Percentiles rank a stretch among this genome's conserved stretches.
phyloP scores from a whole-genome alignment of 139 green algal genomes.

The Trebouxia sp. region DNA sequence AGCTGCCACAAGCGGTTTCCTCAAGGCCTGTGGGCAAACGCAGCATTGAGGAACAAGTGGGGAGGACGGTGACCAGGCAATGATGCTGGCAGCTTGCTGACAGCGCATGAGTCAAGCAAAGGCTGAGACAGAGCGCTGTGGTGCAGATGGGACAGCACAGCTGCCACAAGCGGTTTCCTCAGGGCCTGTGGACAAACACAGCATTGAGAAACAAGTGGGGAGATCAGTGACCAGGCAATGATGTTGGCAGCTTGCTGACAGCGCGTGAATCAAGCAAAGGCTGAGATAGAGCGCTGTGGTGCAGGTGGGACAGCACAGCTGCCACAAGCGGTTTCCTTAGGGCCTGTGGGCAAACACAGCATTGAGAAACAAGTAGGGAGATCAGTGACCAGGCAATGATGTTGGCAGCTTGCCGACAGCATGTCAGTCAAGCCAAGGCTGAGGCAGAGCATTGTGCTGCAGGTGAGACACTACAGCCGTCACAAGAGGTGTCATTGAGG shows the following conservation, averaged over 20 bases:
- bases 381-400: constrained; percentile 38
- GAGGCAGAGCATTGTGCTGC: constrained; percentile 40
- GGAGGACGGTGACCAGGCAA: constrained; percentile 37
- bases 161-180: constrained; percentile 44
- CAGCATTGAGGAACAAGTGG: too few species aligned
- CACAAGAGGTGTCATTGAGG: constrained; percentile 43
- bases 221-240: background rate
- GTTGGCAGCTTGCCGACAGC: too few species aligned
- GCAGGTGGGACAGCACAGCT: constrained; percentile 48
- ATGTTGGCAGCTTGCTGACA: too few species aligned
- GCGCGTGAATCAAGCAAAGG: too few species aligned
- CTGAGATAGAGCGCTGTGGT: constrained; percentile 40
- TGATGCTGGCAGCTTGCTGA: too few species aligned
- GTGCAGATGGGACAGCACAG: constrained; percentile 48
- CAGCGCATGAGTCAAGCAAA: too few species aligned
- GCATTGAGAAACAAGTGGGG: too few species aligned
- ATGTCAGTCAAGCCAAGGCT: too few species aligned
- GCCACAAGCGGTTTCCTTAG: constrained; percentile 47
- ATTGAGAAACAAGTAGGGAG: too few species aligned
- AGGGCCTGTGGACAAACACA: constrained; percentile 36
- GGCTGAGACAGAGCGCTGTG: constrained; percentile 36
- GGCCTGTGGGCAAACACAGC: constrained; percentile 36
- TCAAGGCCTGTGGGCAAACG: constrained; percentile 35
- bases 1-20: constrained; percentile 45
- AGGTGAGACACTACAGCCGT: constrained; percentile 46